Evolutionary conservation across 116 monocot genomes (phyloP).

Genomic region (Phalaenopsis hybrid): DNA sequence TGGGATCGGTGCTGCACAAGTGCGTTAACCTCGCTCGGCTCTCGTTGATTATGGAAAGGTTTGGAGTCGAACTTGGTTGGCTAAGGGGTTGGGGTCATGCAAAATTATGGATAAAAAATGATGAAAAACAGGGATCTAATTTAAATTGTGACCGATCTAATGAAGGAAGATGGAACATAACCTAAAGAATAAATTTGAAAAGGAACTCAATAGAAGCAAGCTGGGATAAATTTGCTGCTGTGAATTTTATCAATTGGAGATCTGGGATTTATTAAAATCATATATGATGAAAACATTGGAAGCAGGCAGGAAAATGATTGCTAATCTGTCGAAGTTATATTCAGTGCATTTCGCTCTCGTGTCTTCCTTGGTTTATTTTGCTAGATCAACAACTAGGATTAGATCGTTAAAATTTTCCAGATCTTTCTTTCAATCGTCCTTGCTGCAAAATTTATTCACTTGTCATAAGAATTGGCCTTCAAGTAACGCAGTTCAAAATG

Average conservation of each 20-base stretch:
- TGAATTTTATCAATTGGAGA: background rate
- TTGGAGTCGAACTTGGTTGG: constrained; percentile 2
- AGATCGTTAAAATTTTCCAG: background rate
- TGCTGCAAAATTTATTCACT: background rate
- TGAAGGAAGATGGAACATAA: background rate
- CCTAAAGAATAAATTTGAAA: background rate
- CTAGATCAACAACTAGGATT: background rate
- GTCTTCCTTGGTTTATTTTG: background rate
- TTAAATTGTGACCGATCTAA: background rate
- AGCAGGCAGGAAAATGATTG: background rate
- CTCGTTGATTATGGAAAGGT: constrained; percentile 89
- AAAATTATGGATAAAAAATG: background rate
- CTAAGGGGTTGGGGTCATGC: background rate
- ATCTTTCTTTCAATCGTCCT: background rate
- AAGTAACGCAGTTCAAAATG: background rate
- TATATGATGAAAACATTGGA: background rate
- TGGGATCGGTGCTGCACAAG: constrained; percentile 78
- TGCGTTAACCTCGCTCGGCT: constrained; percentile 50
- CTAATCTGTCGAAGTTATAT: background rate
- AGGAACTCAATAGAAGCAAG: background rate
- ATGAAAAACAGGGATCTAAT: background rate
- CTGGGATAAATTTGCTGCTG: background rate
- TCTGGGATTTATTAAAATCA: background rate
- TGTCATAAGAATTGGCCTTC: background rate
- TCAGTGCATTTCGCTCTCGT: background rate